These are phyloP conservation scores for Sporothrix mexicana DNA, from an alignment of 2,329 filamentous ascomycete genomes.

Conservation along the genomic window DNA sequence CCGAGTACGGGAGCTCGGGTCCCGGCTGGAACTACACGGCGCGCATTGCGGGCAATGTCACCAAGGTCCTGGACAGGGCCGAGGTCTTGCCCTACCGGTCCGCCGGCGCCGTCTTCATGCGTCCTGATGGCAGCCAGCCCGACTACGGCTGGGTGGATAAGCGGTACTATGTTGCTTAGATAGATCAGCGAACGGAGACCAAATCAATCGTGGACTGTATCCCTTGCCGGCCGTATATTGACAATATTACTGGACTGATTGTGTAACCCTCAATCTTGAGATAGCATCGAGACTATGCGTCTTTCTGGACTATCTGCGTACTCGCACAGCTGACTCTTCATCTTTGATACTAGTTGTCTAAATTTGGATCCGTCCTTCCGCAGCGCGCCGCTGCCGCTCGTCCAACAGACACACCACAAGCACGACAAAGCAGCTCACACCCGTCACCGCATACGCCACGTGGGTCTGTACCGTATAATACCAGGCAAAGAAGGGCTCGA, in stretches of 20 bases:
- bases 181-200: neutral
- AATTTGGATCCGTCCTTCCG: no score
- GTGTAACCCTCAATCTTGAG: no score
- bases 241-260: no score
- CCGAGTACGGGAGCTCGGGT: conserved; percentile 58
- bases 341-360: no score
- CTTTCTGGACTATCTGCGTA: no score
- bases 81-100: neutral
- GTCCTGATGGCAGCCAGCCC: neutral
- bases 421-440: conserved; percentile 1
- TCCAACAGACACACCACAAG: neutral
- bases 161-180: neutral
- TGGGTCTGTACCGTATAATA: neutral
- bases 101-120: neutral
- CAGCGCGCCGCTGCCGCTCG: no score
- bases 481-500: neutral
- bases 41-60: conserved; percentile 43
- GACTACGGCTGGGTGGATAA: neutral
- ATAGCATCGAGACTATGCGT: no score
- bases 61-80: conserved; percentile 39
- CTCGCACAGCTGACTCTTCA: no score
- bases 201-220: no score
- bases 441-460: neutral
- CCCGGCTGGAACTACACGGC: conserved; percentile 60
- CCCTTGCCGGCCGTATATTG: no score